Evolutionary conservation across 2,329 filamentous ascomycete species (phyloP).

Genomic region (Aspergillus aculeatinus): DNA sequence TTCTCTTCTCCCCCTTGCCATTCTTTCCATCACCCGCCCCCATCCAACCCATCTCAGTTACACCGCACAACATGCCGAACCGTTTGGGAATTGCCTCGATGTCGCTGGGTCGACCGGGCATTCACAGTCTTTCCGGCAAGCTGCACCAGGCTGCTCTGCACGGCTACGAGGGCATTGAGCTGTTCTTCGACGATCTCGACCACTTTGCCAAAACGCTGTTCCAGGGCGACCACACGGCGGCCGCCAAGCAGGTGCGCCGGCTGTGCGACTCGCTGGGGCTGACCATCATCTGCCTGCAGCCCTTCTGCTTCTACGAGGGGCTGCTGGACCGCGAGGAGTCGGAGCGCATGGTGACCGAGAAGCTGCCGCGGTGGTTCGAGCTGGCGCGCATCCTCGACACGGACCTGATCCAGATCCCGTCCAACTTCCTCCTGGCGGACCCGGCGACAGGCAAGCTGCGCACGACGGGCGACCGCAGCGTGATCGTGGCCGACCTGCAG

Average conservation of each 20-base stretch:
- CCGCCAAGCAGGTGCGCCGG: conserved; percentile 45
- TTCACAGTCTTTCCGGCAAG: conserved; percentile 67
- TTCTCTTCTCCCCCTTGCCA: neutral
- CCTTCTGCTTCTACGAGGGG: conserved; percentile 77
- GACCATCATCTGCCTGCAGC: conserved; percentile 61
- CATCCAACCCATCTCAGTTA: neutral
- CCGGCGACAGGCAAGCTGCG: conserved; percentile 37
- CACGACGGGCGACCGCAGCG: conserved; percentile 51
- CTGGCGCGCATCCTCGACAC: conserved; percentile 65
- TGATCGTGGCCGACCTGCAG: conserved; percentile 63
- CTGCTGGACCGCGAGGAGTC: conserved; percentile 63
- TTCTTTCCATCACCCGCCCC: neutral
- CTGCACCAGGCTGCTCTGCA: conserved; percentile 61
- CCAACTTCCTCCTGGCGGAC: conserved; percentile 58
- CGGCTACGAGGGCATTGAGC: conserved; percentile 38
- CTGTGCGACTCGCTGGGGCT: conserved; percentile 43
- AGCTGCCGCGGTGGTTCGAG: conserved; percentile 66
- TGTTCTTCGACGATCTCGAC: conserved; percentile 38
- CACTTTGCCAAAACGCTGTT: conserved; percentile 29
- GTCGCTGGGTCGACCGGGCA: conserved; percentile 71
- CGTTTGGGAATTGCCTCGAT: conserved; percentile 70
- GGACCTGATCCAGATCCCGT: conserved; percentile 72
- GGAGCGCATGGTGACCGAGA: conserved; percentile 57
- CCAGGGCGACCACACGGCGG: conserved; percentile 24
- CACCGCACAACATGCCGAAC: conserved; percentile 24